Evolutionary conservation across 2,329 filamentous ascomycete species (phyloP), one percentile per base, ranked within the genome.

Genomic region (Reticulascus tulasneorum): DNA sequence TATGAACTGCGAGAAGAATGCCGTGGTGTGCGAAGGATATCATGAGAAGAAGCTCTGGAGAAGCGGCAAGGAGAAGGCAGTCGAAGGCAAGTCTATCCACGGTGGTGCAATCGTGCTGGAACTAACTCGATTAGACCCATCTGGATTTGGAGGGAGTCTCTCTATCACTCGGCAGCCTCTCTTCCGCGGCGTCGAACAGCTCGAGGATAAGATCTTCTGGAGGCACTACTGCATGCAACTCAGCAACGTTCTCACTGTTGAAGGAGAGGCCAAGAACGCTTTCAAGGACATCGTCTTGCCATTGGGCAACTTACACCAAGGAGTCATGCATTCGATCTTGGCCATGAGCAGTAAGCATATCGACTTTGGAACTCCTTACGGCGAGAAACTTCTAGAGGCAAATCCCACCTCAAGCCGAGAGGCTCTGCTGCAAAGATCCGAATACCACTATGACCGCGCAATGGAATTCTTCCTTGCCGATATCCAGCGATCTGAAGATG

Each of bases 1-100:
- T 50, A 73, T 87, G 60, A 94, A 94, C 52, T 95, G 89, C 54
- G 84, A 93, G 63, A 95, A 94, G 71, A 95, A 94, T 57, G 87
- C 88, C 8, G 86, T 94, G 10, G 79, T 90, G 10, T 95, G 89
- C 55, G 88, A 94, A 62, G 89, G 89, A 10, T 95, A 94, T 54
- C 86, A 86, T 33, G 84, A 87, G 44, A 88, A 88, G 56, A 84
- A 86, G 40, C 76, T 88, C 34, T 95, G 89, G 89, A 87, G 82
- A 59, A 90, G 86, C 53, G 87, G 88, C 19, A 87, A 79, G 55
- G 84, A 91, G 58, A 83, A 73, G 54, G 73, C 78, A 22, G 81
- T 84, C 65, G 80, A 87, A 64, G 76, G 77, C 78, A 66, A 47
- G 63, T 49, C 13, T 11, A 7, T 13, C 24, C 29, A 27, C 23